These are phyloP conservation scores for Boletus subcaerulescens DNA, from an alignment of 768 basidiomycete species.

Conservation along the genomic window DNA sequence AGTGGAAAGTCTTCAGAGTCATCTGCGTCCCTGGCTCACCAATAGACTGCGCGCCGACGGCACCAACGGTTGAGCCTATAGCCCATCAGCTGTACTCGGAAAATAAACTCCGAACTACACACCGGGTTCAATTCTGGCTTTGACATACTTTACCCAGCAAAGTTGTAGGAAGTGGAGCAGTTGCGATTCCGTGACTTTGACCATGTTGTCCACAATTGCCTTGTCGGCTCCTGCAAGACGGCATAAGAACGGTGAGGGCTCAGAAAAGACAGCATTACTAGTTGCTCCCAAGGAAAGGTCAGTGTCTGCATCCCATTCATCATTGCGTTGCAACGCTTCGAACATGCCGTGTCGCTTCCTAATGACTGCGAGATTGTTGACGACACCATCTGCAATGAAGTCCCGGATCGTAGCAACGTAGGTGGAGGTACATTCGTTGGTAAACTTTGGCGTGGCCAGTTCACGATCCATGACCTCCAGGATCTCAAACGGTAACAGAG, in stretches of 20 bases:
- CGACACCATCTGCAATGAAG: conserved; percentile 70
- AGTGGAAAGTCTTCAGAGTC: conserved; percentile 99
- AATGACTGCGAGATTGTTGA: conserved; percentile 58
- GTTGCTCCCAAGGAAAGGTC: conserved; percentile 76
- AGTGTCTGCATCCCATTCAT: conserved; percentile 75
- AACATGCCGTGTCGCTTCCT: conserved; percentile 79
- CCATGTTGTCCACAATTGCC: conserved; percentile 81
- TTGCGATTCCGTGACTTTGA: conserved; percentile 84
- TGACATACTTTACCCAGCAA: conserved; percentile 89
- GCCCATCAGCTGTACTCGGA: background rate
- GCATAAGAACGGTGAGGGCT: background rate
- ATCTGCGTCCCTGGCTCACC: conserved; percentile 99
- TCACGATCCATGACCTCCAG: conserved; percentile 66
- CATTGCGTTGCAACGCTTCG: conserved; percentile 69
- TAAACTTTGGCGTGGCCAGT: conserved; percentile 55
- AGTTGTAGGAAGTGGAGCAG: conserved; percentile 76
- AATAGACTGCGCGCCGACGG: conserved; percentile 97
- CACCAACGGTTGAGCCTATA: conserved; percentile 93
- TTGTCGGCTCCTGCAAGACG: conserved; percentile 53
- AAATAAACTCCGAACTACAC: background rate
- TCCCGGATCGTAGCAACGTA: conserved; percentile 66
- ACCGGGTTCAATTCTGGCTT: conserved; percentile 97
- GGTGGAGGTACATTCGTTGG: conserved; percentile 65
- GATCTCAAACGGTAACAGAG: conserved; percentile 86
- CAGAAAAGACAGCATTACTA: conserved; percentile 40